Base-by-base conservation (phyloP, 2,329 filamentous ascomycete species). In the Fusarium sp. region DNA sequence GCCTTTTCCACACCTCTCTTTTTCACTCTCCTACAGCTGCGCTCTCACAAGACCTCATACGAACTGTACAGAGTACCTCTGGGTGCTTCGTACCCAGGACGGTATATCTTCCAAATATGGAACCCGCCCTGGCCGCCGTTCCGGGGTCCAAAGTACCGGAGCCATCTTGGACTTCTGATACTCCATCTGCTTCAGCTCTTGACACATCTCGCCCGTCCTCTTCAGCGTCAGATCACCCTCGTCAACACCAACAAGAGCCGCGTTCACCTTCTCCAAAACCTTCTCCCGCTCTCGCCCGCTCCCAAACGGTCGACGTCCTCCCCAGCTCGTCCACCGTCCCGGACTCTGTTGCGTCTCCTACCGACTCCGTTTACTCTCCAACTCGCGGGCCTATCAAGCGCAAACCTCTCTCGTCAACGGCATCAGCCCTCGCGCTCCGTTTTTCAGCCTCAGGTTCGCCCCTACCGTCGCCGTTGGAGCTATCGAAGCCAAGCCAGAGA, bases 351-450 rank as follows among this genome's bases (percentile, higher is more conserved):
- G 17, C 47, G 19, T 50, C 62, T 44, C 32, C 57, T 17, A 43
- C 49, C 35, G 32, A 50, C 51, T 57, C 60, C 42, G 57, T 65
- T 39, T 51, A 55, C 29, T 61, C 65, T 49, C 59, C 65, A 56
- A 53, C 65, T 53, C 60, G 53, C 25, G 69, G 66, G 37, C 72
- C 76, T 61, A 83, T 88, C 74, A 82, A 82, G 71, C 81, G 86
- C 61, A 88, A 88, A 75, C 86, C 86, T 50, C 72, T 88, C 58
- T 86, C 85, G 38, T 76, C 78, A 8, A 81, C 81, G 29, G 83
- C 61, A 33, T 69, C 63, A 44, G 53, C 53, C 42, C 49, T 65
- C 32, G 66, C 62, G 37, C 54, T 65, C 53, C 70, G 66, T 55
- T 69, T 62, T 53, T 72, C 67, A 32, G 69, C 66, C 32, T 68